These are phyloP conservation scores for Crithidia brevicula DNA, from an alignment of 208 protist genomes.

Conservation along the genomic window DNA sequence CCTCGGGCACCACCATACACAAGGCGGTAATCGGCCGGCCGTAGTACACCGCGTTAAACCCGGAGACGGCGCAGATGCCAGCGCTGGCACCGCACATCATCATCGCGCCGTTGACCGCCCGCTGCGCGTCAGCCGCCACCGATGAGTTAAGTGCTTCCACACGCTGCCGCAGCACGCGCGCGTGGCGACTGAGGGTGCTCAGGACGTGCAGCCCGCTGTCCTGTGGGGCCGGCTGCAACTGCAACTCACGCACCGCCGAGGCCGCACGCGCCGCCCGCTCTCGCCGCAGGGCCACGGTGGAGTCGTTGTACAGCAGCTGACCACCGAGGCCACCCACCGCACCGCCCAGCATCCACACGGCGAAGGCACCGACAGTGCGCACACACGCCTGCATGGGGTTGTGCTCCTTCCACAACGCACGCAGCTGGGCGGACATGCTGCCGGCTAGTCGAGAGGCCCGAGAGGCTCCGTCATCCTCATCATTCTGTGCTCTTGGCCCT, in stretches of 20 bases:
- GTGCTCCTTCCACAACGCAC: slow-evolving; percentile 9
- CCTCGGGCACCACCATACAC: slow-evolving; percentile 41
- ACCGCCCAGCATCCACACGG: slow-evolving; percentile 56
- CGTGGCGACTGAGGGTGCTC: background rate
- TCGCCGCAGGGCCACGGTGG: slow-evolving; percentile 23
- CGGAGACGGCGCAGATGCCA: slow-evolving; percentile 54
- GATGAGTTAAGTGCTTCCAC: slow-evolving; percentile 26
- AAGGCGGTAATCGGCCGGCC: slow-evolving; percentile 35
- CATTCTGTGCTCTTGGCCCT: no score
- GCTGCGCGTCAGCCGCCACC: slow-evolving; percentile 34
- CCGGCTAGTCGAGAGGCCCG: no score
- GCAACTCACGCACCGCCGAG: background rate
- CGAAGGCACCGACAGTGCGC: slow-evolving; percentile 43
- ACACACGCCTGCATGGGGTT: slow-evolving; percentile 6
- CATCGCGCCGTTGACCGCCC: slow-evolving; percentile 36
- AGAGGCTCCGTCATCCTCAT: no score
- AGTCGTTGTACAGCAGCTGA: slow-evolving; percentile 65
- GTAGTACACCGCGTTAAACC: slow-evolving; percentile 64
- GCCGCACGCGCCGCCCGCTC: slow-evolving; percentile 12
- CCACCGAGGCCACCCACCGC: slow-evolving; percentile 57
- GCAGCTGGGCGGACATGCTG: slow-evolving; percentile 12
- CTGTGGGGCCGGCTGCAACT: background rate
- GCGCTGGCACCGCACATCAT: slow-evolving; percentile 70
- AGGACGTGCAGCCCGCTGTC: background rate
- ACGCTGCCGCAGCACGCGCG: background rate